Percentiles rank a stretch among this genome's conserved stretches.
Conservation (phyloP, 1,139 yeast genomes). For the Kodamaea arcana region DNA sequence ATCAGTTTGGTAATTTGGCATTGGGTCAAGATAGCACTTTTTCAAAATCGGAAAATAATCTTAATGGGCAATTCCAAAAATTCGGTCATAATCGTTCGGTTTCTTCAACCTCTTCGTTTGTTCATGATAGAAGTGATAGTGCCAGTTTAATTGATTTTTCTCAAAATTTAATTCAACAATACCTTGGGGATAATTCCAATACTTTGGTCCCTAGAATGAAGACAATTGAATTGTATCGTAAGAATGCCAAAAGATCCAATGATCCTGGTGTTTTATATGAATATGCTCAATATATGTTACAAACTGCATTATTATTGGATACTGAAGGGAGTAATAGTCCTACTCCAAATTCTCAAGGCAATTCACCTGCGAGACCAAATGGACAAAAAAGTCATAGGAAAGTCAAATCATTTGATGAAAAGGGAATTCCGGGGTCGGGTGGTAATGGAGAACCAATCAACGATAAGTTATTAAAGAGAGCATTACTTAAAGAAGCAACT, state of each 20-base stretch:
- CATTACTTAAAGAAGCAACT: slow-evolving; percentile 73
- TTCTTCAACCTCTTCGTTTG: slow-evolving; percentile 36
- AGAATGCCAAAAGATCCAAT: slow-evolving; percentile 78
- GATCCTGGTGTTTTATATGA: slow-evolving; percentile 86
- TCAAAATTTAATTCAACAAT: slow-evolving; percentile 44
- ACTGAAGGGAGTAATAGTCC: slow-evolving; percentile 13
- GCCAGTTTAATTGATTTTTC: slow-evolving; percentile 37
- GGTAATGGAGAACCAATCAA: slow-evolving; percentile 17
- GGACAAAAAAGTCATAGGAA: slow-evolving; percentile 12
- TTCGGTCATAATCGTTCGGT: slow-evolving; percentile 35
- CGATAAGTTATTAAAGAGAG: slow-evolving; percentile 35
- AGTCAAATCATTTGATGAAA: slow-evolving; percentile 15
- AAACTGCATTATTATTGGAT: slow-evolving; percentile 68
- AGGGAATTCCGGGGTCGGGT: slow-evolving; percentile 19
- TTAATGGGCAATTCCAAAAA: slow-evolving; percentile 10
- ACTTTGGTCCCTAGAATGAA: slow-evolving; percentile 72
- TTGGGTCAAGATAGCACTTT: slow-evolving; percentile 5
- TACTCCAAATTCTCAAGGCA: slow-evolving; percentile 18
- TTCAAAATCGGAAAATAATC: slow-evolving; percentile 30
- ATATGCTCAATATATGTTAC: slow-evolving; percentile 87
- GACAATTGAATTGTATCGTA: slow-evolving; percentile 82
- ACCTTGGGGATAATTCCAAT: slow-evolving; percentile 50
- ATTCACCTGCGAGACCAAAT: slow-evolving; percentile 19
- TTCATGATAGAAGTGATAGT: slow-evolving; percentile 33
- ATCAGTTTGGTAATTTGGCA: slow-evolving; percentile 3